Evolutionary conservation across 1,284 basidiomycete species (phyloP).

Genomic region (Rhodotorula sp.): DNA sequence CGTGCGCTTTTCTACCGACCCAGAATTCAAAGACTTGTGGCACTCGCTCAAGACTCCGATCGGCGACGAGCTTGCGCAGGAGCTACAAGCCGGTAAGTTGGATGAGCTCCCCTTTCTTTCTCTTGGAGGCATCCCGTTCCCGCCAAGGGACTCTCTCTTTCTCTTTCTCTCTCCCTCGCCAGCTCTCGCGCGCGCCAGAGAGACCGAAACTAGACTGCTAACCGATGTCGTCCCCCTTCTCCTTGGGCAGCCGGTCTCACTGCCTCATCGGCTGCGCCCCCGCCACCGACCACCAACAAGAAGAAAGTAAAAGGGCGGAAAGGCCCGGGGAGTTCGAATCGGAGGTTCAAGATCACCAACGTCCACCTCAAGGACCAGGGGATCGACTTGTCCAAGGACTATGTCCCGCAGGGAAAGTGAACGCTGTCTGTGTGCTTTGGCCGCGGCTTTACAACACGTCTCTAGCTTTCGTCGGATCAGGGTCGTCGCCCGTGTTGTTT

Average conservation of each 20-base stretch:
- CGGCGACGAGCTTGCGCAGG: slow-evolving; percentile 57
- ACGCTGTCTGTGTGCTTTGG: neutral
- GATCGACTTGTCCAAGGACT: slow-evolving; percentile 73
- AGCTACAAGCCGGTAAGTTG: slow-evolving; percentile 25
- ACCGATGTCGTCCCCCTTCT: neutral
- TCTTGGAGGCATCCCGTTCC: slow-evolving; percentile 4
- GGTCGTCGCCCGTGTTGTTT: too few relatives aligned
- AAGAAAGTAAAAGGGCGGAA: slow-evolving; percentile 70
- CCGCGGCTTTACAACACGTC: too few relatives aligned
- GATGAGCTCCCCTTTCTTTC: slow-evolving; percentile 6
- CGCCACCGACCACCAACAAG: slow-evolving; percentile 50
- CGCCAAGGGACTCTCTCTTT: neutral
- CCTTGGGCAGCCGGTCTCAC: slow-evolving; percentile 31
- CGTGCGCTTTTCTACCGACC: neutral
- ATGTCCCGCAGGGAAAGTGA: slow-evolving; percentile 18
- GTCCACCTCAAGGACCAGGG: slow-evolving; percentile 68
- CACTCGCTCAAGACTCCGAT: slow-evolving; percentile 76
- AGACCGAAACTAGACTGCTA: neutral
- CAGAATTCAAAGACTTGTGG: slow-evolving; percentile 85
- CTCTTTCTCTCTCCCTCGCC: too few relatives aligned
- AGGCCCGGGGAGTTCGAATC: slow-evolving; percentile 62
- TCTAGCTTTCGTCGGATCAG: neutral
- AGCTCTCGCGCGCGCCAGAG: neutral
- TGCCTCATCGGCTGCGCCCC: slow-evolving; percentile 27
- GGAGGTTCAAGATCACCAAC: slow-evolving; percentile 78